phyloP scores from a whole-genome alignment of 2,329 filamentous ascomycete species.

The Fusarium pininemorale region DNA sequence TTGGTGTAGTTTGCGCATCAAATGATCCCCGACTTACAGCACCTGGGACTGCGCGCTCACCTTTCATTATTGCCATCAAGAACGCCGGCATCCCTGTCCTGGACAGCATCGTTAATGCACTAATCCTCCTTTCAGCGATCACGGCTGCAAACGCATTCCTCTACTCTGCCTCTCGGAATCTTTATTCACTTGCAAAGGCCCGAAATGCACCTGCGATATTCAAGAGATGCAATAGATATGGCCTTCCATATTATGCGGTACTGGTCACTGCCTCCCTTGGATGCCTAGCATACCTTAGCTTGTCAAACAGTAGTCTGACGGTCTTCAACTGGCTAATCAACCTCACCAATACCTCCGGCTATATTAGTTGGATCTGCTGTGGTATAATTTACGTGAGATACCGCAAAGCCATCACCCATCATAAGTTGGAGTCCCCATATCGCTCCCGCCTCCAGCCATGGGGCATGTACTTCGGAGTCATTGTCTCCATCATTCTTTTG shows the following conservation, averaged over 20 bases:
- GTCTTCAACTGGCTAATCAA: not conserved
- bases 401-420: not conserved
- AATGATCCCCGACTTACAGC: not conserved
- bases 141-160: not conserved
- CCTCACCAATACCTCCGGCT: not conserved
- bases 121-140: not conserved
- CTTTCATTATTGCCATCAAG: not conserved
- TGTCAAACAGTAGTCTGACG: not conserved
- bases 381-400: not conserved
- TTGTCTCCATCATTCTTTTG: not conserved
- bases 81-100: not conserved
- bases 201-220: not conserved
- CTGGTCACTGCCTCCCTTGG: not conserved
- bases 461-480: not conserved
- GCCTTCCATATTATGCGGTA: not conserved
- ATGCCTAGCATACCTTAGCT: not conserved
- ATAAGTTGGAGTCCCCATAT: not conserved
- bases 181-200: not conserved
- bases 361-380: not conserved
- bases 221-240: not conserved
- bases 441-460: not conserved
- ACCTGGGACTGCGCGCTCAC: not conserved
- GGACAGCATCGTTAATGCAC: not conserved
- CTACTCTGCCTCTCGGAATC: not conserved
- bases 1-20: not conserved